Evolutionary conservation across 805 yeast species (phyloP), one percentile per base, ranked within the genome.

Genomic region (Candida endomychidarum): DNA sequence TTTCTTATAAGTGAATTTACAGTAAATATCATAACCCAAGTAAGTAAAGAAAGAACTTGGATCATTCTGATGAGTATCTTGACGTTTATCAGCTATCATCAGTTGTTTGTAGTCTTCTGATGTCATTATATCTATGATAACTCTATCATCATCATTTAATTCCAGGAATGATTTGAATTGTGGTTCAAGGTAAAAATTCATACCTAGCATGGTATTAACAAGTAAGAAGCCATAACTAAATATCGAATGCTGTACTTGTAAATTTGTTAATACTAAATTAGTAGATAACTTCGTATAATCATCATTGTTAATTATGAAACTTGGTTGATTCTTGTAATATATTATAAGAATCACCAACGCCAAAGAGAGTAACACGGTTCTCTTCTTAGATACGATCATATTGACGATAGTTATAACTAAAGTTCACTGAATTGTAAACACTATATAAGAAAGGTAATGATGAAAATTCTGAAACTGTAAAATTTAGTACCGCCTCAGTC

Each of bases 1-100:
- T 14, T 32, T 32, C 11, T 32, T 36, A 12, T 19, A 22, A 12
- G 43, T 34, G 19, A 10, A 35, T 14, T 41, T 35, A 17, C 29
- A 40, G 8, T 25, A 35, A 3, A 43, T 10, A 12, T 34, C 26
- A 18, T 34, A 20, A 6, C 38, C 38, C 14, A 39, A n/a, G 22
- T 34, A 33, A 14, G 23, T 34, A 33, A 14, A 15, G 3, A 20
- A 8, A 37, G 16, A 22, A 32, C n/a, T 32, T 18, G 4, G 26
- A 21, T 12, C 14, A 11, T 30, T 17, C 19, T 30, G 23, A 19
- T 8, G 34, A 9, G 8, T 19, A 9, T 30, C 11, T 19, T 32
- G 26, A 14, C 35, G 24, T 22, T 32, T 32, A 12, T 12, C 35
- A 12, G 27, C 21, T n/a, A 22, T 15, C 3, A 20, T 32, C 14